Conservation (phyloP, 345 rosid species). For the Diplotaxis tenuifolia region DNA sequence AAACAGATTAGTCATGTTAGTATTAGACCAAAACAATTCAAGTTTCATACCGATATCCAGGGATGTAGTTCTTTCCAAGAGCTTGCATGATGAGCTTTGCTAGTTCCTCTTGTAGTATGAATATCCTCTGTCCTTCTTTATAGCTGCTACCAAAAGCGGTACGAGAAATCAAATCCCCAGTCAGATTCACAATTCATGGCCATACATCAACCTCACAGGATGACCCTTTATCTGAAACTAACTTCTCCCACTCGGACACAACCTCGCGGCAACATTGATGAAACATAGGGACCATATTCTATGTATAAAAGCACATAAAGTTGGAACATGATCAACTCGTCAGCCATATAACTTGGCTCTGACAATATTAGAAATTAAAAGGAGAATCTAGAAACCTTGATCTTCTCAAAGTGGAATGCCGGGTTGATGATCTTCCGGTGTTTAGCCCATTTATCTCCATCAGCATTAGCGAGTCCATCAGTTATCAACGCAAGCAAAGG, state of each 20-base stretch:
- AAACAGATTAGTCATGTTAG: neutral
- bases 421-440: conserved; percentile 46
- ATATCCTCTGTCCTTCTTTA: conserved; percentile 44
- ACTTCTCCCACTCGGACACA: conserved; percentile 33
- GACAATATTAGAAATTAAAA: neutral
- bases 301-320: neutral
- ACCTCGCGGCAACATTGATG: conserved; percentile 30
- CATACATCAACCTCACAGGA: conserved; percentile 41
- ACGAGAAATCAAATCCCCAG: conserved; percentile 45
- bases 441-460: conserved; percentile 45
- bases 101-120: conserved; percentile 36
- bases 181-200: conserved; percentile 38
- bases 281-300: conserved; percentile 36
- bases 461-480: conserved; percentile 32
- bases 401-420: conserved; percentile 42
- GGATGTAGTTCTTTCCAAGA: conserved; percentile 24
- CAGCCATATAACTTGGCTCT: neutral
- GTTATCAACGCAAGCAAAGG: conserved; percentile 26
- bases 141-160: conserved; percentile 46
- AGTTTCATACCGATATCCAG: conserved; percentile 37
- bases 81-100: conserved; percentile 19
- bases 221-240: conserved; percentile 24
- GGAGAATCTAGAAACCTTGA: conserved; percentile 33
- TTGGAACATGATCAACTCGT: neutral
- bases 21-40: conserved; percentile 1